Percentiles rank a stretch among this genome's conserved stretches.
phyloP scores from a whole-genome alignment of 805 yeast species.

The Yarrowia bubula region DNA sequence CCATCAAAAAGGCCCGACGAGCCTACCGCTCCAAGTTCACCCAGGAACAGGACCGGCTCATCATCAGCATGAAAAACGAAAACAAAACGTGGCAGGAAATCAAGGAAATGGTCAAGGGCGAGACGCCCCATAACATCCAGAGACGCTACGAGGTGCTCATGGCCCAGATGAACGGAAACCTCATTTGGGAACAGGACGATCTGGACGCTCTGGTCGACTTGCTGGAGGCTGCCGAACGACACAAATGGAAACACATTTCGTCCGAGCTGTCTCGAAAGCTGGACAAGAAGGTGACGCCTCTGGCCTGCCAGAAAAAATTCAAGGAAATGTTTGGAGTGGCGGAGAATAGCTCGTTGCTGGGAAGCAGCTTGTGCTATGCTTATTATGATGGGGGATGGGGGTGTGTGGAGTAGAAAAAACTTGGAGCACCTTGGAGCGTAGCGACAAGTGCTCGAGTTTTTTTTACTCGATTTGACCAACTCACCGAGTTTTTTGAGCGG shows the following conservation, averaged over 20 bases:
- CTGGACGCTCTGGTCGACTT: slow-evolving; percentile 48
- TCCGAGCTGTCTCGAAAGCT: slow-evolving; percentile 37
- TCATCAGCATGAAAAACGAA: slow-evolving; percentile 54
- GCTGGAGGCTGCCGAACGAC: slow-evolving; percentile 52
- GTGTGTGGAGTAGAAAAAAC: slow-evolving; percentile 34
- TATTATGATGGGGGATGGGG: slow-evolving; percentile 51
- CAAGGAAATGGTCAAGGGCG: slow-evolving; percentile 59
- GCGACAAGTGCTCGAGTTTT: too few relatives aligned
- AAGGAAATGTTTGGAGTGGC: slow-evolving; percentile 56
- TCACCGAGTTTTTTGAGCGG: too few relatives aligned
- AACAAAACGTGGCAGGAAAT: slow-evolving; percentile 73
- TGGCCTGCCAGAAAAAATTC: slow-evolving; percentile 56
- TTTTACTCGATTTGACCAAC: too few relatives aligned
- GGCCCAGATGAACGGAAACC: slow-evolving; percentile 28
- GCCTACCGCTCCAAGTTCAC: slow-evolving; percentile 43
- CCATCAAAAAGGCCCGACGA: slow-evolving; percentile 16
- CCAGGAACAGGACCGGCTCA: slow-evolving; percentile 63
- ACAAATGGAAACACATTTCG: slow-evolving; percentile 61
- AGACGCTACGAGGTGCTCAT: slow-evolving; percentile 66
- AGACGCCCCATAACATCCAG: slow-evolving; percentile 64
- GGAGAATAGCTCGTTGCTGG: slow-evolving; percentile 47
- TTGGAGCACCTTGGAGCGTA: too few relatives aligned
- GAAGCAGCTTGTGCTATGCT: slow-evolving; percentile 55
- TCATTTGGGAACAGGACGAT: slow-evolving; percentile 46
- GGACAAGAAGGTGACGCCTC: slow-evolving; percentile 48